These are phyloP conservation scores for Pascua sp. DNA, from an alignment of 1,284 basidiomycete species.

Conservation along the genomic window DNA sequence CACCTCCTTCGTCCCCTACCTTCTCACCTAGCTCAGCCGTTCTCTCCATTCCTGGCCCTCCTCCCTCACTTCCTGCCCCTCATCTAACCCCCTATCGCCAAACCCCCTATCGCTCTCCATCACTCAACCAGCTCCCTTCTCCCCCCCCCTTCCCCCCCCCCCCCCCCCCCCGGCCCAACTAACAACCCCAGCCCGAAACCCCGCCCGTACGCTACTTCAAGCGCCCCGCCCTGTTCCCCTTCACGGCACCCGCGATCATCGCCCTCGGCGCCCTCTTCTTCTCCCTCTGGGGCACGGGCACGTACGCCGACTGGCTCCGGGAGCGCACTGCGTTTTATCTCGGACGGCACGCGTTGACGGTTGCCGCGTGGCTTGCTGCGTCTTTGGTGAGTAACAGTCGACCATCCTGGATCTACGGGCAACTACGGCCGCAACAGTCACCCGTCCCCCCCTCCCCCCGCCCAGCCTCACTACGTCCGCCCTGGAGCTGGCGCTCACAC, in stretches of 20 bases:
- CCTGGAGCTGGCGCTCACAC: background rate
- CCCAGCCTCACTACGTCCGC: too few relatives aligned
- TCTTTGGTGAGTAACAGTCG: constrained; percentile 25
- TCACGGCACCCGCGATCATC: constrained; percentile 17
- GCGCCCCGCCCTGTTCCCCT: constrained; percentile 26
- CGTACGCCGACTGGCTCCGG: constrained; percentile 23
- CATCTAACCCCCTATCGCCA: too few relatives aligned
- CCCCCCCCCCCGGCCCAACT: too few relatives aligned
- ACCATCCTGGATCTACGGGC: background rate
- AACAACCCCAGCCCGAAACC: constrained; percentile 8
- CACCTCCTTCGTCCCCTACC: too few relatives aligned
- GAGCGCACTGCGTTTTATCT: constrained; percentile 5
- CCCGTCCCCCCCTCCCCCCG: too few relatives aligned
- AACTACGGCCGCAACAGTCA: too few relatives aligned
- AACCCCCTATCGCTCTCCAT: too few relatives aligned
- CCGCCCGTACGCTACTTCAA: constrained; percentile 31
- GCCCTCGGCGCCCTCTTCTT: constrained; percentile 19
- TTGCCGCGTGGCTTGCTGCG: constrained; percentile 18
- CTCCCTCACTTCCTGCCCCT: background rate
- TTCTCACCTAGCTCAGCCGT: too few relatives aligned
- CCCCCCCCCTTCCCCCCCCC: too few relatives aligned
- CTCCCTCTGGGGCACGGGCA: constrained; percentile 20
- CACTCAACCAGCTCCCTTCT: too few relatives aligned
- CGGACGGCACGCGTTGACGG: constrained; percentile 21
- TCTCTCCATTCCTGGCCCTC: too few relatives aligned